These are phyloP conservation scores for Tympanopsis confertula DNA, from an alignment of 2,329 filamentous ascomycete species.

Conservation along the genomic window DNA sequence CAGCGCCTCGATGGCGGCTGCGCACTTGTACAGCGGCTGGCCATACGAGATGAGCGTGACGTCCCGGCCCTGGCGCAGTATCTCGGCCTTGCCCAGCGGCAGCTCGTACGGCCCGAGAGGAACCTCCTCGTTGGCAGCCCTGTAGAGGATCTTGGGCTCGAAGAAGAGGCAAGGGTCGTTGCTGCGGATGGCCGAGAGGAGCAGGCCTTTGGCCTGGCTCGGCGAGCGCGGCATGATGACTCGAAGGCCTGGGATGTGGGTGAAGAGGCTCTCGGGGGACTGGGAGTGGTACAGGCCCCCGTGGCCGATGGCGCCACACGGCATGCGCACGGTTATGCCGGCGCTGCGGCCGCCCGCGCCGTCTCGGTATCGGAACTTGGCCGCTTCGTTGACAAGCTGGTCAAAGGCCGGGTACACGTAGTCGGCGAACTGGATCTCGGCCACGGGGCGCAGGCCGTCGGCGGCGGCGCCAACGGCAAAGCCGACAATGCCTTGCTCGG, in stretches of 20 bases:
- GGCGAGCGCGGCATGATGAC: constrained; percentile 82
- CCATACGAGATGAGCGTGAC: constrained; percentile 82
- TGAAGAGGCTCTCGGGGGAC: constrained; percentile 78
- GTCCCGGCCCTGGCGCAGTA: constrained; percentile 69
- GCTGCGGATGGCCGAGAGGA: constrained; percentile 65
- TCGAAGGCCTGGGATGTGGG: constrained; percentile 73
- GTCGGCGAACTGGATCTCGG: constrained; percentile 92
- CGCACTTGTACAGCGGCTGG: constrained; percentile 77
- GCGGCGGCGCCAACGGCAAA: constrained; percentile 85
- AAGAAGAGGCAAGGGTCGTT: constrained; percentile 86
- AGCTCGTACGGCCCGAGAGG: constrained; percentile 71
- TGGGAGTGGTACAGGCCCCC: constrained; percentile 82
- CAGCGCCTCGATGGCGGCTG: constrained; percentile 62
- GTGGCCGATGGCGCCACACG: constrained; percentile 78
- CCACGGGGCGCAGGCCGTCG: constrained; percentile 83
- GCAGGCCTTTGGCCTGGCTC: constrained; percentile 75
- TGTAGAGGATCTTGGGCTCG: constrained; percentile 88
- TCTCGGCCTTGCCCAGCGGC: constrained; percentile 73
- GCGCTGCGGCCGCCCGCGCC: constrained; percentile 43
- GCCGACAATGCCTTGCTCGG: constrained; percentile 86
- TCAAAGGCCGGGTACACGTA: constrained; percentile 91
- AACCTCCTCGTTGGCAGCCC: constrained; percentile 83
- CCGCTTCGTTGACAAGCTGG: constrained; percentile 85
- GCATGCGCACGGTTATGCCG: constrained; percentile 81
- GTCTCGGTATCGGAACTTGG: constrained; percentile 74